Base-by-base conservation (phyloP, 139 green algal genomes). In the Haematococcus sp. region DNA sequence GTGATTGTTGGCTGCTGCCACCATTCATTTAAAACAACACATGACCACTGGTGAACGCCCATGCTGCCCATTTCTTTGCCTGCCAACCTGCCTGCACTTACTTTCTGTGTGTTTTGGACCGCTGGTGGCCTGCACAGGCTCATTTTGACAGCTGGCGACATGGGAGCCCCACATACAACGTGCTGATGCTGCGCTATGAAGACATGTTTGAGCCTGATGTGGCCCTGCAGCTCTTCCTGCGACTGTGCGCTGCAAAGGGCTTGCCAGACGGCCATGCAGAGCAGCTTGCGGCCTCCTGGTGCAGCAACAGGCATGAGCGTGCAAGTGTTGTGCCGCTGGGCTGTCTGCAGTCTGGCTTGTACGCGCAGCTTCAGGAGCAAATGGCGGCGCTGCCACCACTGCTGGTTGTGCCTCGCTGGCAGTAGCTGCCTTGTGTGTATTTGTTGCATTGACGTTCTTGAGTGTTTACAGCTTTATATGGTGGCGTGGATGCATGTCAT, bases 111-210 rank as follows among this genome's bases (percentile, higher is more conserved):
- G n/a, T n/a, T n/a, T n/a, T n/a, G n/a, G n/a, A n/a, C 40, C 11
- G 40, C 7, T 49, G 7, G 40, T 49, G 40, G 7, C 40, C 40
- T 49, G 40, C 11, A 44, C 61, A 78, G 54, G 30, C 66, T 19
- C 83, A 88, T 70, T 76, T 86, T n/a, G 31, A 77, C 2, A 68
- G 60, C 55, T 88, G 83, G 83, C 32, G 61, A 1, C 43, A 63
- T 15, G 55, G 33, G 23, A 43, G 44, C 19, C 43, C 63, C 19
- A 25, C 51, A 4, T 84, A 81, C 63, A 60, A 79, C 16, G 40
- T 88, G 28, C 17, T 86, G 0, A 76, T 82, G 64, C 55, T 84
- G 54, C 85, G 82, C 59, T 88, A 88, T 74, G 83, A 88, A 58
- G 51, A 54, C 28, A 80, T 82, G 73, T 88, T 84, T 65, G 76